phyloP scores from a whole-genome alignment of 768 basidiomycete species.

The Boletus edulis region DNA sequence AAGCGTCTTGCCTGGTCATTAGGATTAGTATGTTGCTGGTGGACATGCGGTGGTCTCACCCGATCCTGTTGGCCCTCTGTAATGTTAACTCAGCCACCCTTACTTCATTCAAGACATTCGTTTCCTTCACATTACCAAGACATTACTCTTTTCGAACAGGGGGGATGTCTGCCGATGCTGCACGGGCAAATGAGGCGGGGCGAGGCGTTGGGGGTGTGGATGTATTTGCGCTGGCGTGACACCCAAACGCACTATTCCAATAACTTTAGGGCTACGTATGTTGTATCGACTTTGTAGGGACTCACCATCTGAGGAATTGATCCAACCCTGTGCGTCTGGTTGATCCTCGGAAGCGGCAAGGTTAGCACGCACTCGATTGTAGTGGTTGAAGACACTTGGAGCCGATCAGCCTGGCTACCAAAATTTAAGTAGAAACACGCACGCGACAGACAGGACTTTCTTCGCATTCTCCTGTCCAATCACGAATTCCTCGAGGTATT shows the following conservation, averaged over 20 bases:
- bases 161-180: slow-evolving; percentile 46
- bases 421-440: slow-evolving; percentile 34
- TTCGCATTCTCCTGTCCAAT: slow-evolving; percentile 92
- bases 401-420: neutral
- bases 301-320: slow-evolving; percentile 29
- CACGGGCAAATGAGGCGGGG: slow-evolving; percentile 35
- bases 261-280: neutral
- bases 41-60: slow-evolving; percentile 42
- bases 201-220: slow-evolving; percentile 50
- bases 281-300: neutral
- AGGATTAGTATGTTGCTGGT: neutral
- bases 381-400: slow-evolving; percentile 89
- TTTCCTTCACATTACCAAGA: slow-evolving; percentile 75
- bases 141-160: slow-evolving; percentile 93
- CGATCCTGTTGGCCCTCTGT: slow-evolving; percentile 82
- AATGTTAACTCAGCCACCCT: slow-evolving; percentile 4
- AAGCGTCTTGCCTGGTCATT: slow-evolving; percentile 73
- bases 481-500: slow-evolving; percentile 86
- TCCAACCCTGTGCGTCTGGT: slow-evolving; percentile 28
- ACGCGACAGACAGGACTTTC: slow-evolving; percentile 94
- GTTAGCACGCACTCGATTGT: slow-evolving; percentile 82
- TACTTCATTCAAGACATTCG: neutral
- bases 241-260: slow-evolving; percentile 34
- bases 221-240: slow-evolving; percentile 59
- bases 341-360: slow-evolving; percentile 47